Conservation (phyloP, 192 early-diverging fungal genomes). For the Entomortierella lignicola region DNA sequence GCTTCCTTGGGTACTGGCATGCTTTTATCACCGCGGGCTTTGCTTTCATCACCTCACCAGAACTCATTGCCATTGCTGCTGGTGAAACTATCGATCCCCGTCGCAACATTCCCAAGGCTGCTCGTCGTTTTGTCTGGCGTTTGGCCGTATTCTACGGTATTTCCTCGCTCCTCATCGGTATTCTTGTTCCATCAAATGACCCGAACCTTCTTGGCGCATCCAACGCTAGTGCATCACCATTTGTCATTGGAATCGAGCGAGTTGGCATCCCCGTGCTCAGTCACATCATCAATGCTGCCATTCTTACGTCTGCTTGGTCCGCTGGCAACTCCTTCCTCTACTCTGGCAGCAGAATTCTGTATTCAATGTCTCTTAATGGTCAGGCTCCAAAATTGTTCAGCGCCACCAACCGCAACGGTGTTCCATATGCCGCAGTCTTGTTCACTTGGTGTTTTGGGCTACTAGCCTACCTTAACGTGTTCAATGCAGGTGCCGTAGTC, state of each 20-base stretch:
- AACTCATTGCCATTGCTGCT: constrained; percentile 91
- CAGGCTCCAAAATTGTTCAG: constrained; percentile 71
- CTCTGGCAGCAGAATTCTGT: constrained; percentile 74
- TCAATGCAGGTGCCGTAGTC: constrained; percentile 65
- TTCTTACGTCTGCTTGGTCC: constrained; percentile 73
- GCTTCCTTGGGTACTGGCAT: constrained; percentile 60
- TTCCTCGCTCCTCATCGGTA: constrained; percentile 75
- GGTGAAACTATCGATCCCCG: constrained; percentile 84
- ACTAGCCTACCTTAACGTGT: constrained; percentile 65
- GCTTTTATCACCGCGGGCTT: constrained; percentile 72
- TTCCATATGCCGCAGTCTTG: constrained; percentile 69
- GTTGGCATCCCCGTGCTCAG: constrained; percentile 58
- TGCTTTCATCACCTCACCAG: constrained; percentile 85
- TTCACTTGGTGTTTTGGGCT: constrained; percentile 66
- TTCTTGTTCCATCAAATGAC: constrained; percentile 73
- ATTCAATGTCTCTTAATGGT: constrained; percentile 69
- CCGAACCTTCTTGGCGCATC: constrained; percentile 54
- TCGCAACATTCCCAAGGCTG: constrained; percentile 79
- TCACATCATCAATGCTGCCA: constrained; percentile 81
- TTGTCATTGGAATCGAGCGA: constrained; percentile 70
- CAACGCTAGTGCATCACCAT: constrained; percentile 62
- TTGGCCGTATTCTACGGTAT: constrained; percentile 78
- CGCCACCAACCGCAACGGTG: constrained; percentile 60
- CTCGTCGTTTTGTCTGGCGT: constrained; percentile 77
- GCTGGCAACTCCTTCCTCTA: constrained; percentile 83